These are phyloP conservation scores for Gracilaria gracilis DNA, from an alignment of 23 red algal genomes.

Conservation along the genomic window DNA sequence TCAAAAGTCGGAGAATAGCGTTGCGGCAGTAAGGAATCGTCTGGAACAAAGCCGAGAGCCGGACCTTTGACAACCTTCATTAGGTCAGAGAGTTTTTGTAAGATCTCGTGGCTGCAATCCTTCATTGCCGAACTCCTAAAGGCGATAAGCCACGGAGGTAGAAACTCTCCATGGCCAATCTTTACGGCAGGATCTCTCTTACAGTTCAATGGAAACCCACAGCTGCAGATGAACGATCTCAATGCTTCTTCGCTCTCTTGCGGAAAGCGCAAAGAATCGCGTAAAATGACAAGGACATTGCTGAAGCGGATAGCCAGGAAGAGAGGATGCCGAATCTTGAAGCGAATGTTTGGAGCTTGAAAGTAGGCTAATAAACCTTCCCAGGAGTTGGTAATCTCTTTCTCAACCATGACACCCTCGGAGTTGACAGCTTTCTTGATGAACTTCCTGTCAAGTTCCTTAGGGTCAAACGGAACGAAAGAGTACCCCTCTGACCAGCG, in stretches of 20 bases:
- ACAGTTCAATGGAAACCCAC: constrained; percentile 68
- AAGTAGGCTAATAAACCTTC: constrained; percentile 89
- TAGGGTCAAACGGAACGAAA: constrained; percentile 83
- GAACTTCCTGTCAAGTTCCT: constrained; percentile 80
- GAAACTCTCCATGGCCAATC: constrained; percentile 68
- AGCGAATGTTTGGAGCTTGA: constrained; percentile 93
- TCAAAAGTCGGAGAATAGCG: constrained; percentile 71
- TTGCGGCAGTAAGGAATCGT: constrained; percentile 67
- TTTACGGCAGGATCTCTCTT: constrained; percentile 57
- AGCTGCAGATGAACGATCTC: constrained; percentile 66
- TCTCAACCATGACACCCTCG: constrained; percentile 72
- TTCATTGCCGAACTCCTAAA: constrained; percentile 63
- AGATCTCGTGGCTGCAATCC: constrained; percentile 46
- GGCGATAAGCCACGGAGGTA: constrained; percentile 78
- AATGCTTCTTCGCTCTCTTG: constrained; percentile 66
- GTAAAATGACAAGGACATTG: constrained; percentile 76
- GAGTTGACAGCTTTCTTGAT: constrained; percentile 83
- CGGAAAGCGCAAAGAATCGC: constrained; percentile 73
- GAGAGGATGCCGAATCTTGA: constrained; percentile 90
- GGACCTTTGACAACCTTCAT: constrained; percentile 83
- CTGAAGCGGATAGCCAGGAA: constrained; percentile 89
- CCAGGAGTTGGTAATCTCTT: constrained; percentile 89
- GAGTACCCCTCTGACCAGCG: constrained; percentile 70
- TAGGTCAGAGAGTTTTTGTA: constrained; percentile 72
- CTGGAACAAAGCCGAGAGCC: constrained; percentile 78